Evolutionary conservation across 176 grass and related monocot species (phyloP), one percentile per base, ranked within the genome.

Genomic region (Puccinellia tenuiflora): DNA sequence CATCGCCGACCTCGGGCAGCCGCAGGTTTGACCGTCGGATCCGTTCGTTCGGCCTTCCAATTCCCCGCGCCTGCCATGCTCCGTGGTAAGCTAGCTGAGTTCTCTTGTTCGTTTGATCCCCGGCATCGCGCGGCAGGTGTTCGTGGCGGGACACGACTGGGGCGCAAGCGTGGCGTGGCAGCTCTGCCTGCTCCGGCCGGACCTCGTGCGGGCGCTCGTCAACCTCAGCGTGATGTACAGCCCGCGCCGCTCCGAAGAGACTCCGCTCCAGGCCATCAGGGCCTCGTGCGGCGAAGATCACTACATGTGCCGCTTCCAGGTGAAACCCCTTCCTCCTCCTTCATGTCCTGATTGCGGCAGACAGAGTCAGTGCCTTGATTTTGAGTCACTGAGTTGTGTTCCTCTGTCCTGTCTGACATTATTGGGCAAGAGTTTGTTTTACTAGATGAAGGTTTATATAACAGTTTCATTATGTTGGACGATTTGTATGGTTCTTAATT

Each of bases 141-240:
- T 97, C 84, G 91, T 93, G 28, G 91, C 85, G 33, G 94, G 81
- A 1, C 94, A 93, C 73, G 94, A 97, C 81, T 97, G 94, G 94
- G 94, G 94, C 67, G 89, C 94, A 66, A 3, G 52, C 17, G 89
- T 97, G 45, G 91, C 91, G 66, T 97, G 94, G 94, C 72, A 84
- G 68, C 84, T 97, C 16, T 93, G 94, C 85, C 82, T 93, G 62
- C 79, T 97, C 37, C 81, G 94, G 75, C 84, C 94, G 35, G 94
- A 97, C 80, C 62, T 91, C 24, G 94, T 97, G 68, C 79, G 74
- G 68, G 91, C 94, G 61, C 83, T 97, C 47, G 94, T 97, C 1
- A 93, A 88, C 77, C 61, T 97, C 74, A 93, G 94, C 66, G 91
- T 91, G 3, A 83, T 24, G 8, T 97, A 91, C 68, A 15, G 26